Evolutionary conservation across 2,329 filamentous ascomycete species (phyloP), one percentile per base, ranked within the genome.

Genomic region (Aphanocladium album): DNA sequence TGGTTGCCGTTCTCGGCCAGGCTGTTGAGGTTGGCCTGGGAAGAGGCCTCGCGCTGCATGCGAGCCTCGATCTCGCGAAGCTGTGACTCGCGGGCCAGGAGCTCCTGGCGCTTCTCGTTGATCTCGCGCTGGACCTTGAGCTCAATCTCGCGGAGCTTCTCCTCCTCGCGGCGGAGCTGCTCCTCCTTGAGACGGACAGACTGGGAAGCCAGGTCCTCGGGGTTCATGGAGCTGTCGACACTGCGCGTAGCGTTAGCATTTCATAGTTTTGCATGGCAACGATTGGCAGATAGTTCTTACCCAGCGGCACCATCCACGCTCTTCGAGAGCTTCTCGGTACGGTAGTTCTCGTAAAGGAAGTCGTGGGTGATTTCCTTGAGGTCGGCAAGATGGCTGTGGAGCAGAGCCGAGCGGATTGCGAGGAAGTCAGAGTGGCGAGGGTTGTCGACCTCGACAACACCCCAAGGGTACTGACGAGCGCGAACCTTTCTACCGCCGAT

Each of bases 271-370:
- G 25, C 16, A n/a, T 63, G 23, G 6, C 45, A 57, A 46, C 4
- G 19, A 50, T 41, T 4, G 43, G 46, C 57, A 19, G 47, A 56
- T 41, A 41, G 50, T 47, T 91, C 92, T 69, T 90, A 96, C 92
- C 87, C 86, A 85, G 87, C 85, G 78, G 90, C 90, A 76, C 91
- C 91, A 74, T 97, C 93, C 69, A 99, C 95, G 75, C 92, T 97
- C 91, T 98, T 99, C 83, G 91, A 96, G 71, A 99, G 90, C 83
- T 98, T 98, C 90, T 99, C 95, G 73, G 95, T 99, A 91, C 95
- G 92, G 85, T 99, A 99, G 81, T 99, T 99, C 77, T 99, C 95
- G 80, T 99, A 99, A 66, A 99, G 82, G 88, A 99, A 99, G 78
- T 99, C 95, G 78, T 99, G 95, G 57, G 95, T 99, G 74, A 99